Base-by-base conservation (phyloP, 495 filamentous ascomycete species). In the Penicillium salamii region DNA sequence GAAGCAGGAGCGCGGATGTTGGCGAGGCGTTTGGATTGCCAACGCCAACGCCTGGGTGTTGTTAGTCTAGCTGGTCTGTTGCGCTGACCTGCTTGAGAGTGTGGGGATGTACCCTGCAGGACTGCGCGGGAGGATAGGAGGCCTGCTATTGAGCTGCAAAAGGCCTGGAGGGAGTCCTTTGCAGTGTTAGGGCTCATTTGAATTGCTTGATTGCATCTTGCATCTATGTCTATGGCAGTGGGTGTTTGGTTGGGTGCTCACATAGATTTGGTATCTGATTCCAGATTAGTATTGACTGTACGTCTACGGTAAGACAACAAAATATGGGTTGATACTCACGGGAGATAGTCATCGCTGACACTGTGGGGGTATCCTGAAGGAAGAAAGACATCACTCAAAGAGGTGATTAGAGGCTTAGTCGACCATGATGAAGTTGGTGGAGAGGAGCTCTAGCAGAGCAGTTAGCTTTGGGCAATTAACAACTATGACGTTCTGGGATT, bases 141-240 rank as follows among this genome's bases (percentile, higher is more conserved):
- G 2, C 90, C 87, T 3, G 91, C 90, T 53, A 98, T 95, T 40
- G 90, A 93, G 61, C 88, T 93, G 45, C 89, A 88, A 69, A 98
- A 98, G 26, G 93, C 93, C 70, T 97, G 93, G 5, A 98, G 77
- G 0, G 92, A 96, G 76, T 98, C 93, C 87, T 24, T 39, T 31
- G n/a, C 42, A 28, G 13, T 21, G 13, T 46, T 31, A 44, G 49
- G 3, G 11, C 28, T 13, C 19, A 9, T 20, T 11, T 29, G 9
- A 24, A 18, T 18, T 46, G 43, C 13, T 14, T 46, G 23, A 26
- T 26, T 26, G 23, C 23, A 26, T 26, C 23, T 8, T 26, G 23
- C 4, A 26, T 26, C 9, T n/a, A n/a, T n/a, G n/a, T n/a, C n/a
- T n/a, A n/a, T 39, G 24, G 21, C 9, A 32, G 18, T 29, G 5